phyloP scores from a whole-genome alignment of 805 yeast species.

The Nakazawaea molendinolei region DNA sequence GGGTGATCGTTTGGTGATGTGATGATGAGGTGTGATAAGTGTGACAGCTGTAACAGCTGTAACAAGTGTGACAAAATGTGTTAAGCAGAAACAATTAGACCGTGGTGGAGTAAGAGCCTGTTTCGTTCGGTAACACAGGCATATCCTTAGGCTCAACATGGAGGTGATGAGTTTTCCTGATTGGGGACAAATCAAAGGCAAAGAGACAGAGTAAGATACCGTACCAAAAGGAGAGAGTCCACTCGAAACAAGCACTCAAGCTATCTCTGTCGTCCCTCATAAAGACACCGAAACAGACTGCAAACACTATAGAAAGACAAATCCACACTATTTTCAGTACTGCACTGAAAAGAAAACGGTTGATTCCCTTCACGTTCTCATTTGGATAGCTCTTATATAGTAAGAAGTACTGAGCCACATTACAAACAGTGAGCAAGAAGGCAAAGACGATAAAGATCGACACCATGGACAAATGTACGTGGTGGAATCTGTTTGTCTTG shows the following conservation, averaged over 20 bases:
- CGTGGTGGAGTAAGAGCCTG: no score
- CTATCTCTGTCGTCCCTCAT: constrained; percentile 31
- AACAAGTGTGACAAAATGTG: no score
- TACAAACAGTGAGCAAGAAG: constrained; percentile 43
- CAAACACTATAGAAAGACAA: constrained; percentile 55
- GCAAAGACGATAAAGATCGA: constrained; percentile 63
- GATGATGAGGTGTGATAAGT: no score
- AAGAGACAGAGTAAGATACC: constrained; percentile 61
- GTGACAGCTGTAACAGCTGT: no score
- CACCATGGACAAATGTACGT: constrained; percentile 63
- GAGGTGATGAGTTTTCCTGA: constrained; percentile 3
- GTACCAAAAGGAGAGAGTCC: constrained; percentile 84
- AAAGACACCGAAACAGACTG: constrained; percentile 54
- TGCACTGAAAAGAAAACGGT: constrained; percentile 37
- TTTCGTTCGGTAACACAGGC: neutral
- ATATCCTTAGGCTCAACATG: constrained; percentile 2
- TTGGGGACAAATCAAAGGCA: constrained; percentile 48
- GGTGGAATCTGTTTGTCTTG: constrained; percentile 51
- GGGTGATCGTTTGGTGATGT: no score
- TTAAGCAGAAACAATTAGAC: no score
- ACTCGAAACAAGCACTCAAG: constrained; percentile 66
- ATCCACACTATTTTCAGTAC: constrained; percentile 60
- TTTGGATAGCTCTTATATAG: constrained; percentile 18
- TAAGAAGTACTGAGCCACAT: constrained; percentile 36
- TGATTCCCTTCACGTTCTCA: constrained; percentile 1